These are phyloP conservation scores for Spathaspora passalidarum DNA, from an alignment of 805 yeast genomes.

Conservation along the genomic window DNA sequence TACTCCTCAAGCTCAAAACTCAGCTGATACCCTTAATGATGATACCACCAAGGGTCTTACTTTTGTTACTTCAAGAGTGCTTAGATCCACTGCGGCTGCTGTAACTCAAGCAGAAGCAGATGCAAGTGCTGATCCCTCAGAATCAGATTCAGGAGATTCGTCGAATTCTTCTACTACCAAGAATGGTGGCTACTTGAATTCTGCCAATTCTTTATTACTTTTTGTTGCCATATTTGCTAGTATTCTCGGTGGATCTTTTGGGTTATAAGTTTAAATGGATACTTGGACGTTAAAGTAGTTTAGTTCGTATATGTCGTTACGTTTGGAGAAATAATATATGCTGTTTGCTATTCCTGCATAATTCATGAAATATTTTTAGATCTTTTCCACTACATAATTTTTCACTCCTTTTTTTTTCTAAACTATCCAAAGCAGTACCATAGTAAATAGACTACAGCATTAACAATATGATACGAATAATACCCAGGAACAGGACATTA, in stretches of 20 bases:
- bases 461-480: not conserved
- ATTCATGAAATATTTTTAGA: too few species aligned
- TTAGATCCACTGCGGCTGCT: constrained; percentile 17
- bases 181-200: not conserved
- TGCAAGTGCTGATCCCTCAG: not conserved
- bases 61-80: constrained; percentile 31
- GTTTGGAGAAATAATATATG: too few species aligned
- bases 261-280: constrained; percentile 4
- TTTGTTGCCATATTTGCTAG: constrained; percentile 6
- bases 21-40: constrained; percentile 15
- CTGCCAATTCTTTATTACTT: not conserved
- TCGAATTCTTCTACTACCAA: constrained; percentile 1
- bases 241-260: constrained; percentile 11
- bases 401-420: not conserved
- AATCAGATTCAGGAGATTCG: too few species aligned
- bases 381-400: not conserved
- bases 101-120: constrained; percentile 4
- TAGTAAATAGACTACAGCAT: too few species aligned
- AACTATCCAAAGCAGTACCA: too few species aligned
- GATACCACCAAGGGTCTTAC: constrained; percentile 22
- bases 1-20: constrained; percentile 9
- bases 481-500: not conserved
- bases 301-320: not conserved
- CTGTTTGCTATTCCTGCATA: not conserved
- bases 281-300: not conserved